phyloP scores from a whole-genome alignment of 345 rosid genomes.

The Streptanthus diversifolius region DNA sequence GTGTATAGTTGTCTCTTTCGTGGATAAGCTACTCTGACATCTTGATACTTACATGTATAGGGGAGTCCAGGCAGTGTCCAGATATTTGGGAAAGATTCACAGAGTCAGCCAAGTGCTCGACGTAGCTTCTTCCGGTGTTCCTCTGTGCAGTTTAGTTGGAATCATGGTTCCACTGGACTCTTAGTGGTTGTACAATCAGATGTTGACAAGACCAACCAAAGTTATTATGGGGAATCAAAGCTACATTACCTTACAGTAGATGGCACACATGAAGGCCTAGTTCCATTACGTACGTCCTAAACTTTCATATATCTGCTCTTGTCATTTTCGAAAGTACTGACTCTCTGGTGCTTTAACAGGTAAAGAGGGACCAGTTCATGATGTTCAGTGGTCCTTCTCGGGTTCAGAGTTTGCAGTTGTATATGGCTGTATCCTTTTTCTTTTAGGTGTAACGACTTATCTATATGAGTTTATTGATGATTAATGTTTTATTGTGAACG shows the following conservation, averaged over 20 bases:
- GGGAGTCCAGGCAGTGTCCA: constrained; percentile 94
- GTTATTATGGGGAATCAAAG: constrained; percentile 94
- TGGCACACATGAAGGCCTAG: constrained; percentile 85
- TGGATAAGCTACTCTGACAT: constrained; percentile 15
- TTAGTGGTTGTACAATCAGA: constrained; percentile 78
- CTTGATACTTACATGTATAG: constrained; percentile 36
- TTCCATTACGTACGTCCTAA: constrained; percentile 70
- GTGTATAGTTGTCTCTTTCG: background rate
- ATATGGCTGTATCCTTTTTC: constrained; percentile 90
- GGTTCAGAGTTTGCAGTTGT: constrained; percentile 94
- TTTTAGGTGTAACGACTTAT: background rate
- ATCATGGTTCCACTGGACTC: constrained; percentile 83
- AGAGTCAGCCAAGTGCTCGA: constrained; percentile 74
- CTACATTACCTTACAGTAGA: constrained; percentile 83
- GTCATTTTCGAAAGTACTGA: constrained; percentile 31
- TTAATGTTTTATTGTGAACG: background rate
- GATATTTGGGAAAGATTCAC: constrained; percentile 66
- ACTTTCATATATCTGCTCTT: constrained; percentile 4
- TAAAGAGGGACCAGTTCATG: constrained; percentile 96
- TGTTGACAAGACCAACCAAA: constrained; percentile 95
- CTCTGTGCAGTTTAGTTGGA: constrained; percentile 82
- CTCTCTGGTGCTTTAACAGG: constrained; percentile 48
- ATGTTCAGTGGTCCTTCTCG: constrained; percentile 89
- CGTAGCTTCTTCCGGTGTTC: constrained; percentile 86
- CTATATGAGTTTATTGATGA: background rate